Base-by-base conservation (phyloP, 1,284 basidiomycete genomes). In the Takashimella tepidaria region DNA sequence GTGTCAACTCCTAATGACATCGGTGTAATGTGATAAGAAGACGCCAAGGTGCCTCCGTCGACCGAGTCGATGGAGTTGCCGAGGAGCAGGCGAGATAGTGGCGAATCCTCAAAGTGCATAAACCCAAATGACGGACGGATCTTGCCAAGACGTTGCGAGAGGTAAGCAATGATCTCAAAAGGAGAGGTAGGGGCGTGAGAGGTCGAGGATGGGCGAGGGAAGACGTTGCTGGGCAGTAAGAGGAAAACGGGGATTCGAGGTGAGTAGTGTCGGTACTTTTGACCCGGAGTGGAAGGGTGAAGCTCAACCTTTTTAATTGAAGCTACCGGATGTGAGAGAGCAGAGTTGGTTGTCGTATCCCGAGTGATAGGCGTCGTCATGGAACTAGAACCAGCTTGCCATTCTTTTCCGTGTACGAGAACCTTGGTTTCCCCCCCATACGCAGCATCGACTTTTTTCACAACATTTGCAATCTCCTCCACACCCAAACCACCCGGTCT, bases 231-330 rank as follows among this genome's bases (percentile, higher is more conserved):
- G 1, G 85, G 84, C 53, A 83, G 78, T 24, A 95, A 76, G 5
- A 96, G 79, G 23, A 83, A 83, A 20, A 93, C 87, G 2, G 91
- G 89, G 11, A 91, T 84, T 1, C 84, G 79, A 1, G 95, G 95
- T 23, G 92, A 89, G 72, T 99, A 99, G 77, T 99, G 96, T 49
- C 88, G 83, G 73, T 99, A 99, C 77, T 99, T 99, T 93, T 98
- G 97, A n/a, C 96, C 96, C 0, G 96, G 96, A 0, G 96, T 98
- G 1, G 91, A 93, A 1, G 95, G 95, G 1, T 85, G 82, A 19
- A 63, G 22, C 27, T 57, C 51, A 11, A 47, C 40, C 25, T 43
- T 54, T 11, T 16, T 37, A 16, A 37, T 37, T 37, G 8, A 8
- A 8, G 31, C 10, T n/a, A n/a, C n/a, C n/a, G n/a, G 37, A 31